Percentiles rank a stretch among this genome's conserved stretches.
These are phyloP conservation scores for Trypanosoma scelopori DNA, from an alignment of 208 protist species.

Conservation along the genomic window DNA sequence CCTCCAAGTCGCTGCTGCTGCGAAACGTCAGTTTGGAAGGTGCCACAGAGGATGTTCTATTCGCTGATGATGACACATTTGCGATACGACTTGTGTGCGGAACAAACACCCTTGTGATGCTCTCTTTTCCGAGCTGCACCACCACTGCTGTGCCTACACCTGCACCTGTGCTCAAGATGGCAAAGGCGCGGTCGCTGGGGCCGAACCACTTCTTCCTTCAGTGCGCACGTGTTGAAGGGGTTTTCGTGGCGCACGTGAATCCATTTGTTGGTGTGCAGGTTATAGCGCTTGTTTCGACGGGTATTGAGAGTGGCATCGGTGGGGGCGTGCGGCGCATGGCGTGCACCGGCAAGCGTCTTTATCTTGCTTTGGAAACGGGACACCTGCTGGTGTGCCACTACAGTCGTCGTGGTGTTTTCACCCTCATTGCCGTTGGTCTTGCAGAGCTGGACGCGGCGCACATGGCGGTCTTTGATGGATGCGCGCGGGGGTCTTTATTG, in stretches of 20 bases:
- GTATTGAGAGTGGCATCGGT: slow-evolving; percentile 63
- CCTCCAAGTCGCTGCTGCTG: slow-evolving; percentile 17
- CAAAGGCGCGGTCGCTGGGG: slow-evolving; percentile 48
- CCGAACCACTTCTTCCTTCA: slow-evolving; percentile 62
- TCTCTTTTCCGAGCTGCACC: slow-evolving; percentile 29
- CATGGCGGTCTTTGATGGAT: slow-evolving; percentile 53
- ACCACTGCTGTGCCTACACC: slow-evolving; percentile 39
- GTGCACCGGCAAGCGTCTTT: slow-evolving; percentile 65
- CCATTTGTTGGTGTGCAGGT: slow-evolving; percentile 67
- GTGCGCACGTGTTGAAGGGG: slow-evolving; percentile 52
- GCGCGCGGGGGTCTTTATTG: slow-evolving; percentile 60
- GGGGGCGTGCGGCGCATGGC: slow-evolving; percentile 52
- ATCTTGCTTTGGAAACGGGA: slow-evolving; percentile 63
- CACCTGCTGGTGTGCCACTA: slow-evolving; percentile 81
- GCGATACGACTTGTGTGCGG: slow-evolving; percentile 55
- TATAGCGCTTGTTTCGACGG: slow-evolving; percentile 60
- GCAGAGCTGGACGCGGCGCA: slow-evolving; percentile 45
- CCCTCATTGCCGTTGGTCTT: slow-evolving; percentile 69
- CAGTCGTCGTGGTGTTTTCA: slow-evolving; percentile 33
- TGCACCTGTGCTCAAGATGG: slow-evolving; percentile 54
- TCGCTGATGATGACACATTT: slow-evolving; percentile 73
- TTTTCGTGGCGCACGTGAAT: slow-evolving; percentile 64
- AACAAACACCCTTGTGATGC: slow-evolving; percentile 41
- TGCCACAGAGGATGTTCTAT: slow-evolving; percentile 47
- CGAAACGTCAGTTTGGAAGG: slow-evolving; percentile 47